A percentile compares a stretch with the other conserved stretches of the same genome.
phyloP scores from a whole-genome alignment of 805 yeast species.

The Saccharomycopsis fermentans region DNA sequence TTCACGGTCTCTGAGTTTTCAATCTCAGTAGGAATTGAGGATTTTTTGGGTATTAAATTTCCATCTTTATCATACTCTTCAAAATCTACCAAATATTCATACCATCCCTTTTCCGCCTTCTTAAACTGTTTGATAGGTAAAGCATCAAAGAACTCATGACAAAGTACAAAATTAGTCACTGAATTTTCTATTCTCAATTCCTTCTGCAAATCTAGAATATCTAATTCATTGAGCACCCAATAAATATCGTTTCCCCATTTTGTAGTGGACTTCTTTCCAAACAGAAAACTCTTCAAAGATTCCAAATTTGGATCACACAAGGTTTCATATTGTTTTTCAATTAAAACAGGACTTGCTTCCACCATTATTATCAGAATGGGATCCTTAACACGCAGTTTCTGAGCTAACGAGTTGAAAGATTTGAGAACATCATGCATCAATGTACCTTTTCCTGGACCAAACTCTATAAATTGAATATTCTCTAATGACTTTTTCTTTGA shows the following conservation, averaged over 20 bases:
- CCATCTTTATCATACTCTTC: constrained; percentile 11
- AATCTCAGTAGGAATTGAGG: neutral
- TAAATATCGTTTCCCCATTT: constrained; percentile 42
- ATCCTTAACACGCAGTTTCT: constrained; percentile 25
- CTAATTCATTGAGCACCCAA: constrained; percentile 55
- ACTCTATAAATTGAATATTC: constrained; percentile 41
- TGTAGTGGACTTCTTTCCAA: constrained; percentile 30
- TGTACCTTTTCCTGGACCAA: constrained; percentile 84
- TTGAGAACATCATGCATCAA: constrained; percentile 55
- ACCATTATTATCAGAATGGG: constrained; percentile 38
- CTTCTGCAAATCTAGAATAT: constrained; percentile 25
- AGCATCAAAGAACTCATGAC: constrained; percentile 86
- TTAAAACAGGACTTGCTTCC: constrained; percentile 62
- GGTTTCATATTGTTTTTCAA: constrained; percentile 41
- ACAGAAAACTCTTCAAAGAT: constrained; percentile 23
- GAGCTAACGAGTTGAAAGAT: constrained; percentile 33
- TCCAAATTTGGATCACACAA: constrained; percentile 31
- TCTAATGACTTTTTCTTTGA: constrained; percentile 31
- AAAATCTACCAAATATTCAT: constrained; percentile 63
- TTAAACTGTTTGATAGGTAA: constrained; percentile 65
- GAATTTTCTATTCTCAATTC: constrained; percentile 14
- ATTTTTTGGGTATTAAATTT: neutral
- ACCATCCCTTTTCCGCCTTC: constrained; percentile 61
- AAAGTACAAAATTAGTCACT: constrained; percentile 52
- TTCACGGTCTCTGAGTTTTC: constrained; percentile 11